Evolutionary conservation across 202 grass and related monocot species (phyloP).

Genomic region (Saccharum hybrid): DNA sequence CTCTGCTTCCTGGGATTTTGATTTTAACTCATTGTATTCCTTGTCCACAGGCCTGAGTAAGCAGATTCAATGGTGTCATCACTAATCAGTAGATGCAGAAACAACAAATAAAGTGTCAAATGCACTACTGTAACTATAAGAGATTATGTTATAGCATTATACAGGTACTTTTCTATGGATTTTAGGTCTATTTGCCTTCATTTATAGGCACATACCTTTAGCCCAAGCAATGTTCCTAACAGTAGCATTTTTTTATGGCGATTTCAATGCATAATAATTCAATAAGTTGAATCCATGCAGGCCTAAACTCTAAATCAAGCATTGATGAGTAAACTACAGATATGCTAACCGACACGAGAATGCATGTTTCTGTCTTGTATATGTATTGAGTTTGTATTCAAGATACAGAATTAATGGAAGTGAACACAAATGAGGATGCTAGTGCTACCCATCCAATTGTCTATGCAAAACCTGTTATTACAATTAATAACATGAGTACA

Average conservation of each 20-base stretch:
- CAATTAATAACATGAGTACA: not conserved
- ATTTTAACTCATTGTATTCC: conserved; percentile 83
- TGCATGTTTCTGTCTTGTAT: not conserved
- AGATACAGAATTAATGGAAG: conserved; percentile 15
- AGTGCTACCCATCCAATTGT: conserved; percentile 6
- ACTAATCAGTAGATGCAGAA: conserved; percentile 36
- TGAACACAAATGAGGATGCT: conserved; percentile 5
- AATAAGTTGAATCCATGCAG: conserved; percentile 19
- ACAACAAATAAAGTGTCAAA: conserved; percentile 28
- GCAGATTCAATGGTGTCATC: conserved; percentile 31
- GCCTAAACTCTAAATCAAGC: not conserved
- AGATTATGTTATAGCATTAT: not conserved
- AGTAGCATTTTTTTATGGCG: not conserved
- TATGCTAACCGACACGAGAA: not conserved
- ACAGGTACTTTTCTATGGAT: not conserved
- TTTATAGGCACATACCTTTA: not conserved
- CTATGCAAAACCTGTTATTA: conserved; percentile 4
- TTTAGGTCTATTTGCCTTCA: conserved; percentile 1
- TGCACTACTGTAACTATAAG: not conserved
- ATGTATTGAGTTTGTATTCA: conserved; percentile 29
- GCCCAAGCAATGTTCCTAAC: conserved; percentile 4
- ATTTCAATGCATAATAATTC: conserved; percentile 15
- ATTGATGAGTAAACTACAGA: conserved; percentile 13
- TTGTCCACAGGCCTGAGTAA: conserved; percentile 71
- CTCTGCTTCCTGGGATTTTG: conserved; percentile 83